Evolutionary conservation across 768 basidiomycete genomes (phyloP), one percentile per base, ranked within the genome.

Genomic region (Auriscalpium microsporum): DNA sequence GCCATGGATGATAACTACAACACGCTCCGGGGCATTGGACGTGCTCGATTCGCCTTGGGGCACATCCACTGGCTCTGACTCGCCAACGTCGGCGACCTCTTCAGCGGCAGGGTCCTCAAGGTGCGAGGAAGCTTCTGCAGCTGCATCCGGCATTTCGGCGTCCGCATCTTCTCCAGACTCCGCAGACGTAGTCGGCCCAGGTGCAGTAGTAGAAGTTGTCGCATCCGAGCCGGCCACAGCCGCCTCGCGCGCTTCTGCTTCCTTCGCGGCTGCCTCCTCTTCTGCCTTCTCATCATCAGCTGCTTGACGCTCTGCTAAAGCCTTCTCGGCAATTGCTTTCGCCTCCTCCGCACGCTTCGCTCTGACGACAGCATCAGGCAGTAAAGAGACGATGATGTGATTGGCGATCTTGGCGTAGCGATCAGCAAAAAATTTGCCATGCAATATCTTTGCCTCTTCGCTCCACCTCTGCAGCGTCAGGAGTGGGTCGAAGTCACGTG

Each of bases 1-100:
- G 51, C 96, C 96, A 68, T 94, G 90, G 52, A 99, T 91, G 72
- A 82, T 79, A 64, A 99, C 87, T 1, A 90, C 92, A 28, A 95
- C 78, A 37, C 96, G 83, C 60, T 83, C 77, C 38, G 74, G 65
- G n/a, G 65, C 63, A 52, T 61, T 68, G 35, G 78, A 70, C 10
- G 76, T 51, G 6, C 71, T 63, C n/a, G 63, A 55, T 36, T 64
- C 64, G 10, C 62, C 57, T 23, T 55, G 50, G 13, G 50, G 50
- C 21, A 16, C 45, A 10, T 16, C 17, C 7, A 21, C 37, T 21
- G 45, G n/a, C 5, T 55, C 50, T 19, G 16, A 17, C 48, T 56
- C 16, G 56, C 40, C 62, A 19, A 8, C 38, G n/a, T 37, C 40
- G 23, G 58, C 44, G 36, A 50, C 17, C 17, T 61, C 53, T 35